Conservation (phyloP, 495 filamentous ascomycete genomes). For the Bacidia gigantensis region DNA sequence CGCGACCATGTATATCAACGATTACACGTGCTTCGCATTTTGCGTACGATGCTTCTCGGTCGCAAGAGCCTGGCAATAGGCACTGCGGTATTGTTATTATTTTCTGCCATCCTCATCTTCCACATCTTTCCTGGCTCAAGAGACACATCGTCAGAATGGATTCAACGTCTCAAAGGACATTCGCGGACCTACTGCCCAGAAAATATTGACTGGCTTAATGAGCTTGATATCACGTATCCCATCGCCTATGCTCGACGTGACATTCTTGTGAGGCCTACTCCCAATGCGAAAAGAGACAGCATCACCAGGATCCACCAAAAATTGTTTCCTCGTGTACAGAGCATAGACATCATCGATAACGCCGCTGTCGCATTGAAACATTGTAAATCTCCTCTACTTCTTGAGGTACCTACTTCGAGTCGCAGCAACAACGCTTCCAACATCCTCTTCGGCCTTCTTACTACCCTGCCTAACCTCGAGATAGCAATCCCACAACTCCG, state of each 20-base stretch:
- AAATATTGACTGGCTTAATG: slow-evolving; percentile 14
- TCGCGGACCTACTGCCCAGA: slow-evolving; percentile 10
- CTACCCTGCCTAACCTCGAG: slow-evolving; percentile 37
- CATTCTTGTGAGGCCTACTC: slow-evolving; percentile 11
- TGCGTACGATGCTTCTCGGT: background rate
- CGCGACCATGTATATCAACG: background rate
- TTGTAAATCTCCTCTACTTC: slow-evolving; percentile 29
- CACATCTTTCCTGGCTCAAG: slow-evolving; percentile 4
- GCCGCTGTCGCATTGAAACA: slow-evolving; percentile 25
- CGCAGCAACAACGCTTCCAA: slow-evolving; percentile 35
- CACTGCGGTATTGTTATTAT: slow-evolving; percentile 1
- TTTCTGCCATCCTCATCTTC: slow-evolving; percentile 2
- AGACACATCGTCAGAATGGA: slow-evolving; percentile 2
- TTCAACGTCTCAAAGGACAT: slow-evolving; percentile 2
- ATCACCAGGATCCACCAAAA: slow-evolving; percentile 24
- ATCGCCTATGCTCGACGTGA: slow-evolving; percentile 18
- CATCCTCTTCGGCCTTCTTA: slow-evolving; percentile 37
- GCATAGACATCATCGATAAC: slow-evolving; percentile 33
- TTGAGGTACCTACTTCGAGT: slow-evolving; percentile 33
- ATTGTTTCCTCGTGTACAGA: slow-evolving; percentile 32
- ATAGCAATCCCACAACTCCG: slow-evolving; percentile 34
- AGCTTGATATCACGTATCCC: slow-evolving; percentile 14
- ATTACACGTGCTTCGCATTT: background rate
- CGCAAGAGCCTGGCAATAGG: background rate
- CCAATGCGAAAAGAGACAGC: slow-evolving; percentile 7